Evolutionary conservation across 805 yeast species (phyloP).

Genomic region (Groenewaldozyma tartarivorans): DNA sequence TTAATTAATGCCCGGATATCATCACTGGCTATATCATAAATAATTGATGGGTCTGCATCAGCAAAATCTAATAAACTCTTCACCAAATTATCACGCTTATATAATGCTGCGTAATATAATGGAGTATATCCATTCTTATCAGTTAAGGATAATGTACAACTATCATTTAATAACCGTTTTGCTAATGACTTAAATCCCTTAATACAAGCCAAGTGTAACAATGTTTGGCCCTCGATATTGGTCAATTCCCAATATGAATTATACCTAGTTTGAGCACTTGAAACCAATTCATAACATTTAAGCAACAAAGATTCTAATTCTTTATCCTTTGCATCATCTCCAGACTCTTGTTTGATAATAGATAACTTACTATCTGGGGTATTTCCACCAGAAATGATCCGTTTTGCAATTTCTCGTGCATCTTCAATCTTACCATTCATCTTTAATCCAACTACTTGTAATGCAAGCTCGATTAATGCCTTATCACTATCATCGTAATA

Average conservation of each 20-base stretch:
- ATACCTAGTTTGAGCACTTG: constrained; percentile 19
- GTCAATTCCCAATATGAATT: constrained; percentile 70
- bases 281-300: constrained; percentile 18
- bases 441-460: constrained; percentile 92
- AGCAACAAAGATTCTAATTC: constrained; percentile 20
- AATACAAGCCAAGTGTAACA: constrained; percentile 76
- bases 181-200: constrained; percentile 60
- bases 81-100: constrained; percentile 63
- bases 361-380: background rate
- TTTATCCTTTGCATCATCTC: constrained; percentile 21
- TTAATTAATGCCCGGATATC: constrained; percentile 23
- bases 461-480: constrained; percentile 86
- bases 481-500: constrained; percentile 93
- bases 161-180: constrained; percentile 51
- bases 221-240: constrained; percentile 75
- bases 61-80: constrained; percentile 46
- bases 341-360: constrained; percentile 7
- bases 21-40: constrained; percentile 22
- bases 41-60: constrained; percentile 46
- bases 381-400: constrained; percentile 44
- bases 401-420: constrained; percentile 84
- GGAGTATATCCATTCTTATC: constrained; percentile 84
- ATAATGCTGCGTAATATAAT: constrained; percentile 72
- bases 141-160: constrained; percentile 47
- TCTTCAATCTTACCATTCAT: constrained; percentile 95